Evolutionary conservation across 78 protist species (phyloP).

Genomic region (Neovahlkampfia damariscottae): DNA sequence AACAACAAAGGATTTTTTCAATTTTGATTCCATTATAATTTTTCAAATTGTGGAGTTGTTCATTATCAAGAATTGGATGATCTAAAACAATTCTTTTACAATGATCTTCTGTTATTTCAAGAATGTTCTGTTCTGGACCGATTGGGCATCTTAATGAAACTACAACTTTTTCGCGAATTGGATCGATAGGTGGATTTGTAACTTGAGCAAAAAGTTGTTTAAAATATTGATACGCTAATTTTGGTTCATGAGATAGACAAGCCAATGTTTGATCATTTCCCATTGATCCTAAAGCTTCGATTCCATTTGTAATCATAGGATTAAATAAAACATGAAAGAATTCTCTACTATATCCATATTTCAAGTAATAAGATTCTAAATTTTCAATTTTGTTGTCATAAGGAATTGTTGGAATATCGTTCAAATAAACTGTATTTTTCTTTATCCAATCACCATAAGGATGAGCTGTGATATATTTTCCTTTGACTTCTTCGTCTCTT

Average conservation of each 20-base stretch:
- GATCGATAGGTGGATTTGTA: slow-evolving; percentile 85
- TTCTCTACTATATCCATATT: slow-evolving; percentile 62
- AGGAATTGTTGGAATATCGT: neutral
- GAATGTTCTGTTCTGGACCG: slow-evolving; percentile 60
- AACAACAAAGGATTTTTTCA: slow-evolving; percentile 25
- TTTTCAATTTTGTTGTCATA: neutral
- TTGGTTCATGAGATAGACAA: slow-evolving; percentile 42
- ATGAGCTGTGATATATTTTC: slow-evolving; percentile 12
- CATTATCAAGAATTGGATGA: slow-evolving; percentile 54
- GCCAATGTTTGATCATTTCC: slow-evolving; percentile 77
- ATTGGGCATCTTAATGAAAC: slow-evolving; percentile 46
- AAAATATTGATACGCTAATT: slow-evolving; percentile 62
- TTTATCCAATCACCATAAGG: slow-evolving; percentile 45
- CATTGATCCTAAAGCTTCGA: slow-evolving; percentile 60
- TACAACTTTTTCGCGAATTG: slow-evolving; percentile 63
- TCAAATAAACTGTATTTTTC: neutral
- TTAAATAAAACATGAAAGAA: slow-evolving; percentile 44
- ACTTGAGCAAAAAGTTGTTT: slow-evolving; percentile 82
- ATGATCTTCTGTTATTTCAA: slow-evolving; percentile 27
- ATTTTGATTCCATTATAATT: slow-evolving; percentile 22
- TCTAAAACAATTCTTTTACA: slow-evolving; percentile 31
- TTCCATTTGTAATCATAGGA: slow-evolving; percentile 21
- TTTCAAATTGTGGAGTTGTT: too few relatives aligned
- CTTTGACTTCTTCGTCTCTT: slow-evolving; percentile 44
- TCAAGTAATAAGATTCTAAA: neutral